Conservation (phyloP, 2,329 filamentous ascomycete genomes). For the Verticillium albo-atrum region DNA sequence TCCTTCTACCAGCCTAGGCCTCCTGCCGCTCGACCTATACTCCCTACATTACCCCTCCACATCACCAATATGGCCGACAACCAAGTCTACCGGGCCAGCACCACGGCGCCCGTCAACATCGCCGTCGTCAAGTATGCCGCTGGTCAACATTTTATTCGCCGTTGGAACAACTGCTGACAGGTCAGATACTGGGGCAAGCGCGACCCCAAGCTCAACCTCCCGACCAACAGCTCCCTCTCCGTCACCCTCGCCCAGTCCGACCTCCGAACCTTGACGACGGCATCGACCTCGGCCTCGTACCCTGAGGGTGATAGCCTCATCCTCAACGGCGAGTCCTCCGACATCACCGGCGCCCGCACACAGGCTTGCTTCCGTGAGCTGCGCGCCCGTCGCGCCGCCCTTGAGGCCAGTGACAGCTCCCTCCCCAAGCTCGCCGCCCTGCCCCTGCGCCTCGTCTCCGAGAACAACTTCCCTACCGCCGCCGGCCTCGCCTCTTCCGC, state of each 20-base stretch:
- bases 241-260: conserved; percentile 94
- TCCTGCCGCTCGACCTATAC: not conserved
- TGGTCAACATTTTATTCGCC: too few species aligned
- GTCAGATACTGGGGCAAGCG: conserved; percentile 88
- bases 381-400: conserved; percentile 66
- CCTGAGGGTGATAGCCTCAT: conserved; percentile 64
- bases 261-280: conserved; percentile 92
- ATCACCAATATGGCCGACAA: conserved; percentile 37
- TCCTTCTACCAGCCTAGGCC: not conserved
- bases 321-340: conserved; percentile 78
- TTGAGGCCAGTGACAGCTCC: conserved; percentile 68
- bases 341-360: conserved; percentile 84
- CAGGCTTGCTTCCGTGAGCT: conserved; percentile 91
- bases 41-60: not conserved
- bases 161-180: not conserved
- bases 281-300: conserved; percentile 77
- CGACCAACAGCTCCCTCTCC: conserved; percentile 95
- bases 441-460: conserved; percentile 81
- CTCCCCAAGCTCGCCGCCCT: conserved; percentile 78
- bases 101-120: conserved; percentile 94
- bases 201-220: conserved; percentile 87
- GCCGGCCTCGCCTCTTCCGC: conserved; percentile 78
- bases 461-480: conserved; percentile 99
- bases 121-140: too few species aligned
- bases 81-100: conserved; percentile 83